Base-by-base conservation (phyloP, 495 filamentous ascomycete species). In the Aspergillus nidulans region DNA sequence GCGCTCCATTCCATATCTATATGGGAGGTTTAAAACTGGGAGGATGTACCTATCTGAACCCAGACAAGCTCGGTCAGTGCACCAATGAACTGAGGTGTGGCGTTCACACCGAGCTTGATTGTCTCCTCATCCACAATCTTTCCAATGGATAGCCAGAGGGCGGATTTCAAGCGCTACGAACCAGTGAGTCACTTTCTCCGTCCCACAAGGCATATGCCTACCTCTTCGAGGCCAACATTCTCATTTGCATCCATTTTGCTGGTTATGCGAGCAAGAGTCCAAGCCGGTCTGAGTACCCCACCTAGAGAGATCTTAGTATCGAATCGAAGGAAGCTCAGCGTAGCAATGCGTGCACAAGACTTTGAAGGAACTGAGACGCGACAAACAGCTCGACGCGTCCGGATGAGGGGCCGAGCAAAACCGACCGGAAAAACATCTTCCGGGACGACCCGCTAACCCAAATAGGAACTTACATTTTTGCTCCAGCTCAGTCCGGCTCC, bases 1-100 rank as follows among this genome's bases (percentile, higher is more conserved):
- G 18, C 38, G 7, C 3, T 49, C 6, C 42, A 32, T 15, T 24
- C 20, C 21, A 30, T 25, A 1, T 9, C 6, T 9, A 42, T 8
- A 0, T 40, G 23, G 21, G 12, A 4, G 44, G 15, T 18, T 1
- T 20, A 19, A 34, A 34, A 19, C 19, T 23, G 42, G 42, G 47
- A 21, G 9, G n/a, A 61, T 69, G 61, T 80, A 90, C 90, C 89
- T 53, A 96, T 88, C 60, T 98, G 94, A 12, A 82, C 75, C 87
- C 88, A 97, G 23, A 92, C 87, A 77, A 97, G 78, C 72, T 97
- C 92, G 0, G 89, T 95, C 66, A 97, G 70, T 0, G 90, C 90
- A 9, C 84, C 92, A 61, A 96, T 97, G 71, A 97, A 98, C 65
- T 97, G 92, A 6, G 91, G 92, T 1, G 91, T 97, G 2, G 92